Evolutionary conservation across 1,284 basidiomycete species (phyloP), one percentile per base, ranked within the genome.

Genomic region (Cutaneotrichosporon sp.): DNA sequence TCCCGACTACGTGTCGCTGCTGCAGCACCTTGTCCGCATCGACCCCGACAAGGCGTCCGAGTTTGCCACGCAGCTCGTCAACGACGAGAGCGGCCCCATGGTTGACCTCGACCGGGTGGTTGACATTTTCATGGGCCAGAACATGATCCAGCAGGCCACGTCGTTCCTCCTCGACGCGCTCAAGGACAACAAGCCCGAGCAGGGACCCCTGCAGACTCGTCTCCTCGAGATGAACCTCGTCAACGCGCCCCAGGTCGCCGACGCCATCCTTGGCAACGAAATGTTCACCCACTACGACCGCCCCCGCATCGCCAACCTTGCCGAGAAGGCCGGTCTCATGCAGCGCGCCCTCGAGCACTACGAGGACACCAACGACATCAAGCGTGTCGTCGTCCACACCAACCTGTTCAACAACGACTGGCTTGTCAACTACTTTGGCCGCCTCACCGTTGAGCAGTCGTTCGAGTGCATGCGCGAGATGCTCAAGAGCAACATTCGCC

Each of bases 71-170:
- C 89, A 91, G 73, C 82, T 99, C 18, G 88, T 88, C 51, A 94
- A 96, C 70, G 93, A 98, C 64, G 93, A 97, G 75, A 78, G 77
- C 43, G 96, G 96, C 7, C 87, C 96, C 33, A 77, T 97, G 58
- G 89, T 98, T 46, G 94, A 99, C 69, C 79, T 98, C 57, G 94
- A 98, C 76, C 80, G 91, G 52, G 91, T 94, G 49, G 90, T 96
- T 55, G 96, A 99, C 71, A 96, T 98, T 69, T 98, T 98, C 80
- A 96, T 97, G 91, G 87, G 87, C 3, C 94, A 97, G 74, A 98
- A 97, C 79, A 92, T 98, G 90, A 93, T 98, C 58, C 96, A 98
- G 76, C 96, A 94, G 46, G 96, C 96, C 15, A 99, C 96, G 0
- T 94, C 90, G 3, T 98, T 99, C 86, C 79, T 98, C 46, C 79